A percentile compares a stretch with the other conserved stretches of the same genome.
These are phyloP conservation scores for Xylaria bambusicola DNA, from an alignment of 495 filamentous ascomycete species.

Conservation along the genomic window DNA sequence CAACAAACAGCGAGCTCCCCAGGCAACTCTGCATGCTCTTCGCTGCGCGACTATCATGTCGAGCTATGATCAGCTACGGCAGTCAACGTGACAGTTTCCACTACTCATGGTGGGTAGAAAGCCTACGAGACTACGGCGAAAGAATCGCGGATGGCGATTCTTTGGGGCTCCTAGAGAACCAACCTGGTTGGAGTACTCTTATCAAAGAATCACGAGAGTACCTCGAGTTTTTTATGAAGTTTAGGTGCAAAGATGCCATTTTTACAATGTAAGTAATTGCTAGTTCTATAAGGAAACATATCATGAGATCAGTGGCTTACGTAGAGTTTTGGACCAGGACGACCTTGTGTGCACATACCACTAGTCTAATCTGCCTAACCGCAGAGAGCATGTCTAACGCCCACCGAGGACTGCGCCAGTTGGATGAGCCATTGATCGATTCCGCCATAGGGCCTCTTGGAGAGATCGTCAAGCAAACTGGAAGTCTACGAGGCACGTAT, in stretches of 20 bases:
- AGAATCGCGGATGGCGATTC: not conserved
- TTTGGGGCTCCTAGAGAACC: not conserved
- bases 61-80: not conserved
- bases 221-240: not conserved
- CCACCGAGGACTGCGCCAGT: not conserved
- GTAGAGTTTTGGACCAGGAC: not conserved
- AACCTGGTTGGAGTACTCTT: not conserved
- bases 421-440: not conserved
- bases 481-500: not conserved
- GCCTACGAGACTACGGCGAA: not conserved
- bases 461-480: not conserved
- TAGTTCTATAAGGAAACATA: not conserved
- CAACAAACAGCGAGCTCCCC: not conserved
- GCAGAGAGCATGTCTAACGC: constrained; percentile 1
- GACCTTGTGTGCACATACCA: constrained; percentile 1
- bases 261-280: not conserved
- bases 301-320: not conserved
- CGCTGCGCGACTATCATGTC: not conserved
- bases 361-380: not conserved
- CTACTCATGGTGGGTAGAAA: not conserved
- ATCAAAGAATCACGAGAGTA: constrained; percentile 1
- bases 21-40: constrained; percentile 17
- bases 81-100: not conserved
- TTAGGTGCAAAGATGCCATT: constrained; percentile 1
- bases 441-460: not conserved